Evolutionary conservation across 805 yeast species (phyloP).

Genomic region (Starmerella kuoi): DNA sequence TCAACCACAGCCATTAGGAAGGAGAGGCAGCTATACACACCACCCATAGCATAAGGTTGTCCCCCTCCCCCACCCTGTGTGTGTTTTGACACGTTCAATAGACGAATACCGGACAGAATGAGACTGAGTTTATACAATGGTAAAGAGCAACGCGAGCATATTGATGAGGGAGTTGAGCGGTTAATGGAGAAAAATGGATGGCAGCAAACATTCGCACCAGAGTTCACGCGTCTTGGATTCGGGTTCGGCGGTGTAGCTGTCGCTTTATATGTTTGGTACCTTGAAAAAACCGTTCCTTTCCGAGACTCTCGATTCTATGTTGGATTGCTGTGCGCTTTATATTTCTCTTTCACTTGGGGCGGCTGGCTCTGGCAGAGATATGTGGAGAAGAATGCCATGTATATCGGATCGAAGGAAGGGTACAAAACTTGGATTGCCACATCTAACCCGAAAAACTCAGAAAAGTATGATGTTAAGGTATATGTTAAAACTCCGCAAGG

Average conservation of each 20-base stretch:
- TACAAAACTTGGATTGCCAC: conserved; percentile 15
- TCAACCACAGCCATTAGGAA: too few species aligned
- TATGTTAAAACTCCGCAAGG: neutral
- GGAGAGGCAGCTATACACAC: too few species aligned
- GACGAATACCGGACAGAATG: too few species aligned
- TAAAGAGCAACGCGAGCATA: conserved; percentile 17
- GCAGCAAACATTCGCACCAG: conserved; percentile 17
- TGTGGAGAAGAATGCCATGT: conserved; percentile 16
- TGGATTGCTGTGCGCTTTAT: conserved; percentile 13
- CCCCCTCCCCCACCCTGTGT: too few species aligned
- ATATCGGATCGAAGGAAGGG: conserved; percentile 16
- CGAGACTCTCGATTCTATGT: conserved; percentile 10
- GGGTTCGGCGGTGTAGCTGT: conserved; percentile 17
- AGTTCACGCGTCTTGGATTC: conserved; percentile 18
- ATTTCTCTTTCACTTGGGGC: conserved; percentile 11
- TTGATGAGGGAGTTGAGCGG: conserved; percentile 19
- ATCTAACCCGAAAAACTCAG: conserved; percentile 7
- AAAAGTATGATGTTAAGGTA: conserved; percentile 6
- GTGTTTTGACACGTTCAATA: too few species aligned
- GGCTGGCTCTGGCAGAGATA: conserved; percentile 14
- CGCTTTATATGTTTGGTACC: conserved; percentile 15
- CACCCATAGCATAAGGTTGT: too few species aligned
- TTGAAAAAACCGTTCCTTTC: conserved; percentile 17
- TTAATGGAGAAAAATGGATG: conserved; percentile 18
- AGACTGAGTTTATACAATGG: conserved; percentile 15